Conservation (phyloP, 2,329 filamentous ascomycete genomes). For the Fulvia fulva region DNA sequence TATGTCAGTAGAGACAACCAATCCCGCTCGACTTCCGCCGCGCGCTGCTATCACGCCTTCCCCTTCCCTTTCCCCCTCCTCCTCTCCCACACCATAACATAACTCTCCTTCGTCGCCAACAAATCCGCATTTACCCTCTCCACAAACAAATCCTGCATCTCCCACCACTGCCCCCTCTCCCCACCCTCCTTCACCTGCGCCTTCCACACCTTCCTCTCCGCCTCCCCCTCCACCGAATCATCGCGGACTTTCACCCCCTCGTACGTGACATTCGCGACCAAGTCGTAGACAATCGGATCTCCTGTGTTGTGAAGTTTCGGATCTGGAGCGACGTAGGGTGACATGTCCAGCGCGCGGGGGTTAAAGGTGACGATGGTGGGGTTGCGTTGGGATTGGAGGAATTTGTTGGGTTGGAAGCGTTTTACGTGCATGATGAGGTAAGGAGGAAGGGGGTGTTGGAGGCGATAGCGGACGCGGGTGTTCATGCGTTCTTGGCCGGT, state of each 20-base stretch:
- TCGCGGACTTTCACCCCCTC: constrained; percentile 74
- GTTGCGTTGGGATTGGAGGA: constrained; percentile 83
- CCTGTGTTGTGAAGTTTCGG: constrained; percentile 64
- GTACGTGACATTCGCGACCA: constrained; percentile 91
- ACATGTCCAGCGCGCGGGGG: constrained; percentile 76
- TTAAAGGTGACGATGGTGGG: constrained; percentile 98
- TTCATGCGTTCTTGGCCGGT: constrained; percentile 84
- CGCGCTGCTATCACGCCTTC: constrained; percentile 9
- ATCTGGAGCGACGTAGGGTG: constrained; percentile 87
- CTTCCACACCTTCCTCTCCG: constrained; percentile 92
- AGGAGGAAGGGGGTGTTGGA: constrained; percentile 85
- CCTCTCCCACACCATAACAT: constrained; percentile 94
- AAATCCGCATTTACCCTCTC: constrained; percentile 85
- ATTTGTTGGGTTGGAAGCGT: constrained; percentile 94
- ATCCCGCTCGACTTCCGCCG: too few species aligned
- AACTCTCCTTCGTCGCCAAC: constrained; percentile 87
- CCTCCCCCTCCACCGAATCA: constrained; percentile 81
- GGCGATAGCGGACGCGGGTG: constrained; percentile 80
- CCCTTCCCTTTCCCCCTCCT: constrained; percentile 44
- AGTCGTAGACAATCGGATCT: constrained; percentile 89
- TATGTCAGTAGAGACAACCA: too few species aligned
- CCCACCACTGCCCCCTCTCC: constrained; percentile 79
- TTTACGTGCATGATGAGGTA: constrained; percentile 94
- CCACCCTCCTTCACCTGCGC: constrained; percentile 73
- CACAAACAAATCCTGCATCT: constrained; percentile 90